phyloP scores from a whole-genome alignment of 2,329 filamentous ascomycete genomes.

The Colletotrichum lini region DNA sequence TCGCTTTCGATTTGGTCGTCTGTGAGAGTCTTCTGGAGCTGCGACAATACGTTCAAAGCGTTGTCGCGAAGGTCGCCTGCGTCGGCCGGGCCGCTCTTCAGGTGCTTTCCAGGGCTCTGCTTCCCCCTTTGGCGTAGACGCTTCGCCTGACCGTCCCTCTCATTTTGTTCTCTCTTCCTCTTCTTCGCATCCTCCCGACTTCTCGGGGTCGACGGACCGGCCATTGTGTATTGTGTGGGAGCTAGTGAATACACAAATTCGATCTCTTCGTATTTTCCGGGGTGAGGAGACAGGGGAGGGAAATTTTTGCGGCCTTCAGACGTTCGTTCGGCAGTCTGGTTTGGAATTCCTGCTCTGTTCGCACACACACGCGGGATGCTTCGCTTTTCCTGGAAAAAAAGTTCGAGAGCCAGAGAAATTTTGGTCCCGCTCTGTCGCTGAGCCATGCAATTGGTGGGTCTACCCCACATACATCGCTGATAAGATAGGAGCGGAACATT shows the following conservation, averaged over 20 bases:
- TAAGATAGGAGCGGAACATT: constrained; percentile 43
- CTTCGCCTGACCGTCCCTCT: constrained; percentile 57
- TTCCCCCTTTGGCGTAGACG: constrained; percentile 51
- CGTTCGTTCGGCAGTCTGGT: constrained; percentile 25
- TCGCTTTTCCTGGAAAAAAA: constrained; percentile 40
- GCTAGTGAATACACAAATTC: not conserved
- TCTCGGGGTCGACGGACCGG: constrained; percentile 51
- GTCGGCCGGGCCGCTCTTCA: constrained; percentile 29
- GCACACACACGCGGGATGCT: constrained; percentile 27
- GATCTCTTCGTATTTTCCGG: not conserved
- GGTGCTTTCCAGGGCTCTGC: constrained; percentile 43
- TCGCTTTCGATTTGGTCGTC: constrained; percentile 38
- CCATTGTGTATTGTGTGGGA: constrained; percentile 49
- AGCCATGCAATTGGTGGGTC: constrained; percentile 38
- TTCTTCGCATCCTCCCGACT: constrained; percentile 59
- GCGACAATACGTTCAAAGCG: constrained; percentile 41
- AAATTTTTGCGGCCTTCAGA: constrained; percentile 14
- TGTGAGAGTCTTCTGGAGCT: constrained; percentile 35
- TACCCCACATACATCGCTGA: constrained; percentile 31
- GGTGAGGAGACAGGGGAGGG: constrained; percentile 3
- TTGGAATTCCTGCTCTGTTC: constrained; percentile 36
- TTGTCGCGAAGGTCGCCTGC: constrained; percentile 38
- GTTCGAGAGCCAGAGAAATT: constrained; percentile 43
- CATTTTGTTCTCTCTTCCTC: constrained; percentile 62
- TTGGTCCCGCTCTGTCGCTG: constrained; percentile 41